These are phyloP conservation scores for Arthromyces matolae DNA, from an alignment of 768 basidiomycete genomes.

Conservation along the genomic window DNA sequence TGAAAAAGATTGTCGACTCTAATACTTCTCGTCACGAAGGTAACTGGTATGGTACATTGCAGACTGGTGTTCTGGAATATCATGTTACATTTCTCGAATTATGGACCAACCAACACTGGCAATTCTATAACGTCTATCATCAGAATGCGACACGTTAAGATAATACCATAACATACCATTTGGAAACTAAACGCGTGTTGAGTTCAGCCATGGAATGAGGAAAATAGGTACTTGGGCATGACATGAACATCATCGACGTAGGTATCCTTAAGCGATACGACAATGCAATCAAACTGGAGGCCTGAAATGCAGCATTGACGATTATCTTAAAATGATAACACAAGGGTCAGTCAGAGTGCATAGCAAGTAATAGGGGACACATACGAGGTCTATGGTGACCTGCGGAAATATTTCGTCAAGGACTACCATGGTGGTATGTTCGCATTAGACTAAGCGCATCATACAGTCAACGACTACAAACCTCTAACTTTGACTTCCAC, in stretches of 20 bases:
- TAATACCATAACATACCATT: conserved; percentile 18
- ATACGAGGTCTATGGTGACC: conserved; percentile 58
- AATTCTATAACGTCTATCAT: too few species aligned
- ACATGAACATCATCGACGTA: conserved; percentile 59
- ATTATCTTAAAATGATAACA: conserved; percentile 35
- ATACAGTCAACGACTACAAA: conserved; percentile 9
- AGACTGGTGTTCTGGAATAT: too few species aligned
- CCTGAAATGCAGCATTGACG: conserved; percentile 41
- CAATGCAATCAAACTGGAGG: conserved; percentile 44
- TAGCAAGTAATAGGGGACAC: conserved; percentile 10
- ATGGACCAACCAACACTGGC: neutral
- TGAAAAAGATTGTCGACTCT: too few species aligned
- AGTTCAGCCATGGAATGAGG: conserved; percentile 43
- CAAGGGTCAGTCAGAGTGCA: neutral
- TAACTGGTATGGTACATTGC: too few species aligned
- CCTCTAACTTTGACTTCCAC: conserved; percentile 70
- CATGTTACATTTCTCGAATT: neutral
- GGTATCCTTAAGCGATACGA: conserved; percentile 47
- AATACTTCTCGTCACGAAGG: too few species aligned
- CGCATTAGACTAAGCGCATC: neutral
- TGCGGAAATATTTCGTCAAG: conserved; percentile 64
- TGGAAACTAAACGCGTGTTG: conserved; percentile 46
- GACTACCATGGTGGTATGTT: conserved; percentile 25
- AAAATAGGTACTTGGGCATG: conserved; percentile 49
- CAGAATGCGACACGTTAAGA: neutral